phyloP scores from a whole-genome alignment of 352 stramenopile genomes.

The Phytophthora sojae region DNA sequence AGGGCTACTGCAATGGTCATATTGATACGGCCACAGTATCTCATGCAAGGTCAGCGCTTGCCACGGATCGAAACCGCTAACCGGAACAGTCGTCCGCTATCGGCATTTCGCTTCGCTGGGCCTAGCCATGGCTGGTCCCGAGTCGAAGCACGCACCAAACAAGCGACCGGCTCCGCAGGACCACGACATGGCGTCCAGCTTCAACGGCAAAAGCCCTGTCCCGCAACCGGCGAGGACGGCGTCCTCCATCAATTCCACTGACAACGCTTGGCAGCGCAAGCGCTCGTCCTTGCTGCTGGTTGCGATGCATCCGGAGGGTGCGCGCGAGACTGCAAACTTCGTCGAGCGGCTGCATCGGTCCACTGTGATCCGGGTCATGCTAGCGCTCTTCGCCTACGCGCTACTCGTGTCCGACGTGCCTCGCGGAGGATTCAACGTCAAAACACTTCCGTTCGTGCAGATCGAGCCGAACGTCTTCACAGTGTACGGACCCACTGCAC shows the following conservation, averaged over 20 bases:
- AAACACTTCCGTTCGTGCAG: constrained; percentile 49
- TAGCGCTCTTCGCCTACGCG: constrained; percentile 54
- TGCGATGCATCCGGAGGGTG: constrained; percentile 29
- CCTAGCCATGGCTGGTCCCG: constrained; percentile 4
- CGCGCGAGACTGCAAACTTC: constrained; percentile 22
- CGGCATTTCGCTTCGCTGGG: not conserved
- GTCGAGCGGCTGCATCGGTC: constrained; percentile 24
- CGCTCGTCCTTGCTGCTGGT: constrained; percentile 32
- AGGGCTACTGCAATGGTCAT: too few species aligned
- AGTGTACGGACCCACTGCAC: constrained; percentile 45
- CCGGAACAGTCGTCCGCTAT: constrained; percentile 3
- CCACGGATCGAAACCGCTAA: constrained; percentile 1
- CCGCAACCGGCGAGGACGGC: constrained; percentile 7
- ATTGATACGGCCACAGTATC: not conserved
- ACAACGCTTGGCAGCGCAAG: constrained; percentile 28
- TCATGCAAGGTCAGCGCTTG: not conserved
- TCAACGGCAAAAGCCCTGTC: constrained; percentile 1
- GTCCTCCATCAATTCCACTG: constrained; percentile 3
- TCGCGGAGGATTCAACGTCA: constrained; percentile 45
- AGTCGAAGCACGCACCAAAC: not conserved
- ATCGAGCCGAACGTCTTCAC: constrained; percentile 65
- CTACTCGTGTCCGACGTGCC: constrained; percentile 55
- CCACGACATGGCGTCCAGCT: constrained; percentile 9
- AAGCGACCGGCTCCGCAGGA: constrained; percentile 4
- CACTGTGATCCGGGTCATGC: constrained; percentile 36